Base-by-base conservation (phyloP, 805 yeast species). In the Starmerella lactis-condensi region DNA sequence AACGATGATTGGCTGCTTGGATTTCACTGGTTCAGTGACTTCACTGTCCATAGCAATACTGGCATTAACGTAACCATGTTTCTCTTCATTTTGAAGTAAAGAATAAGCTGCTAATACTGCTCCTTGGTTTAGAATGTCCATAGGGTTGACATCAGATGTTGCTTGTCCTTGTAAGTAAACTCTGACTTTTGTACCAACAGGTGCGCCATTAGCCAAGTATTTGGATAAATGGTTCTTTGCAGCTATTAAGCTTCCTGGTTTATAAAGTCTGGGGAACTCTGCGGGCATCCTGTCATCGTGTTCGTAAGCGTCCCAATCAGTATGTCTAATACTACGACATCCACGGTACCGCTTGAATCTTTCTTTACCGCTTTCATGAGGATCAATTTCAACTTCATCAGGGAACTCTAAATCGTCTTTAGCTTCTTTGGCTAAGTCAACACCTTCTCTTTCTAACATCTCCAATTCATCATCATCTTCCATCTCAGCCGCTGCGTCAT, bases 331-430 rank as follows among this genome's bases (percentile, higher is more conserved):
- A 22, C 77, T 76, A 53, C 79, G 78, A 41, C 83, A 65, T 37
- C 96, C 96, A 53, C 95, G 67, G 54, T 81, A 85, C 38, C 82
- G 67, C 19, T 62, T 55, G 35, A 89, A 61, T 40, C 79, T 65
- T 40, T 82, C 81, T 44, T 65, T 66, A 7, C 78, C 96, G 4
- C 75, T 64, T 41, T 67, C 83, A 5, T 54, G 50, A 19, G 95
- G 95, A 28, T 63, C 65, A 26, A 89, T 57, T 52, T 89, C 96
- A 34, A 85, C 57, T 56, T 89, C 98, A 55, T 89, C 99, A 0
- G 96, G 96, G 61, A 82, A 89, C 45, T 83, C 93, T 22, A 69
- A 64, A 50, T 81, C 95, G 33, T 83, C 95, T 37, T 67, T 66
- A 42, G 72, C 93, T 24, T 61, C 62, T 43, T 17, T 17, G 11